Evolutionary conservation across 1,284 basidiomycete genomes (phyloP).

Genomic region (Apiotrichum mycotoxinovorans): DNA sequence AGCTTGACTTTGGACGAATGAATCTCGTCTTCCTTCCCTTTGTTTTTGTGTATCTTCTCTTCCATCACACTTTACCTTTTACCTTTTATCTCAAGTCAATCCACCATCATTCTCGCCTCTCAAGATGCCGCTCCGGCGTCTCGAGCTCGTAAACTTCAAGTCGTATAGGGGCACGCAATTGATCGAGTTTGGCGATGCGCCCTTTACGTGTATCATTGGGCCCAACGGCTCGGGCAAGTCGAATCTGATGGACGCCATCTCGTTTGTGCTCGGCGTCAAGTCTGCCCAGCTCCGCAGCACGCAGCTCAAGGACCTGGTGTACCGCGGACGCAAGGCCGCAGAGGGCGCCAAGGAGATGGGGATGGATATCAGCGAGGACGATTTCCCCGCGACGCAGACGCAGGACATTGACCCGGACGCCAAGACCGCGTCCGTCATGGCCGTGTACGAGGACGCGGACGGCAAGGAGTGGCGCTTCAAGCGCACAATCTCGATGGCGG

Average conservation of each 20-base stretch:
- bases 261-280: conserved; percentile 95
- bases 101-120: not conserved
- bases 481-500: conserved; percentile 74
- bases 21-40: not conserved
- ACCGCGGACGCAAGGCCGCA: conserved; percentile 72
- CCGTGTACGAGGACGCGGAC: conserved; percentile 74
- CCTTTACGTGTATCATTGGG: conserved; percentile 94
- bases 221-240: conserved; percentile 99
- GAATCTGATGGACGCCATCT: conserved; percentile 99
- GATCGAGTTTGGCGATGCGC: conserved; percentile 51
- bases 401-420: conserved; percentile 55
- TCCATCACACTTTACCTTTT: conserved; percentile 3
- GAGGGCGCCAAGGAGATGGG: conserved; percentile 50
- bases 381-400: conserved; percentile 28
- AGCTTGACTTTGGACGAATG: too few relatives aligned
- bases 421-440: conserved; percentile 89
- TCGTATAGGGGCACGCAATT: conserved; percentile 66
- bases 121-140: conserved; percentile 52
- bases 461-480: conserved; percentile 78
- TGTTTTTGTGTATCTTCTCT: not conserved
- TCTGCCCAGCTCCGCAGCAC: conserved; percentile 87
- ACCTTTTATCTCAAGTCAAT: not conserved
- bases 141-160: conserved; percentile 91
- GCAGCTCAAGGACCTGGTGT: conserved; percentile 91
- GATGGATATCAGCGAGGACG: conserved; percentile 47